These are phyloP conservation scores for Dryas integrifolia DNA, from an alignment of 331 rosid genomes.

Conservation along the genomic window DNA sequence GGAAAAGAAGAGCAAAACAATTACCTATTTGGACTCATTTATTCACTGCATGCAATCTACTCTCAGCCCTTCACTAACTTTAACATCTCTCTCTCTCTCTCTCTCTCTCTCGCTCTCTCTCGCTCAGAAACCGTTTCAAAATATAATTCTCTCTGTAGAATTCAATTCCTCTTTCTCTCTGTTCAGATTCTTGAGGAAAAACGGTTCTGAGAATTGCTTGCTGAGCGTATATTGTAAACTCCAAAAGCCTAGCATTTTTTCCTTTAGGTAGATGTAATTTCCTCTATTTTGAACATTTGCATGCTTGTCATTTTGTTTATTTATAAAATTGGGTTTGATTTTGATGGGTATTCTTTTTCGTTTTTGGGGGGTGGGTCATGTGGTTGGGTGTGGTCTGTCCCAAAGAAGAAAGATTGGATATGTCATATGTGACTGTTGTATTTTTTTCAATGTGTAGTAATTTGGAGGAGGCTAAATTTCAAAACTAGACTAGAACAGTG, in stretches of 20 bases:
- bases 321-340: neutral
- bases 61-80: too few relatives aligned
- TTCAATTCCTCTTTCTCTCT: neutral
- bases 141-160: neutral
- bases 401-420: neutral
- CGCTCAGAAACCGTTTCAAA: too few relatives aligned
- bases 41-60: neutral
- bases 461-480: neutral
- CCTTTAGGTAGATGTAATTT: conserved; percentile 1
- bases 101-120: too few relatives aligned
- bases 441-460: neutral
- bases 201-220: conserved; percentile 10
- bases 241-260: neutral
- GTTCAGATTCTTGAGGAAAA: conserved; percentile 1
- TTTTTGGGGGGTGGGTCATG: neutral
- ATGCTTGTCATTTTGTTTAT: neutral
- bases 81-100: too few relatives aligned
- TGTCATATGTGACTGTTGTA: neutral
- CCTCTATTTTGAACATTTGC: neutral
- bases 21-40: neutral
- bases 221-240: neutral
- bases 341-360: neutral
- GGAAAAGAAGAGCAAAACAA: neutral
- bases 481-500: neutral
- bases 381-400: too few relatives aligned